Percentiles rank a stretch among this genome's conserved stretches.
phyloP scores from a whole-genome alignment of 2,329 filamentous ascomycete species.

The Neofusicoccum umdonicola region DNA sequence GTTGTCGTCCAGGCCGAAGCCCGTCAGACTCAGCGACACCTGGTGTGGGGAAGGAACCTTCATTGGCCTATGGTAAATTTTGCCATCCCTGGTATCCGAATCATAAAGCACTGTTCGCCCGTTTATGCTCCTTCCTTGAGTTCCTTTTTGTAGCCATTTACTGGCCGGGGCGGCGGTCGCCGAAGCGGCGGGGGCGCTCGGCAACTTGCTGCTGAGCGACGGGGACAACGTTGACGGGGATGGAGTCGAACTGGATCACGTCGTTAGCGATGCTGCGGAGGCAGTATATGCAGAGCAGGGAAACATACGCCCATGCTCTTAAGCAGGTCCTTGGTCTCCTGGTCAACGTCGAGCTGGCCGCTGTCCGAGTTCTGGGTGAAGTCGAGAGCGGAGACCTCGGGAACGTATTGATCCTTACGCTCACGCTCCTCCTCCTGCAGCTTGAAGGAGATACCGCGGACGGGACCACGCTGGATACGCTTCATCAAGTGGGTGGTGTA shows the following conservation, averaged over 20 bases:
- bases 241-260: constrained; percentile 78
- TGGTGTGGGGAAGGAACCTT: constrained; percentile 48
- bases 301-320: constrained; percentile 96
- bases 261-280: neutral
- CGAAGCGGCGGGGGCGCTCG: constrained; percentile 79
- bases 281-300: neutral
- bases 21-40: constrained; percentile 85
- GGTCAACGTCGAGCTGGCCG: constrained; percentile 91
- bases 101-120: constrained; percentile 17
- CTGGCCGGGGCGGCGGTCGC: constrained; percentile 54
- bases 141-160: constrained; percentile 29
- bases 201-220: constrained; percentile 83
- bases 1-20: constrained; percentile 58
- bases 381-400: constrained; percentile 97
- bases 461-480: constrained; percentile 98
- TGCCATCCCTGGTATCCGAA: constrained; percentile 35
- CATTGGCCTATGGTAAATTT: constrained; percentile 29
- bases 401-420: constrained; percentile 99
- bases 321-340: constrained; percentile 97
- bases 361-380: constrained; percentile 92
- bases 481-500: constrained; percentile 97
- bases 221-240: constrained; percentile 92
- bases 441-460: constrained; percentile 99
- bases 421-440: constrained; percentile 99
- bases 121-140: constrained; percentile 19